phyloP scores from a whole-genome alignment of 257 asterid species.

The Lithospermum erythrorhizon region DNA sequence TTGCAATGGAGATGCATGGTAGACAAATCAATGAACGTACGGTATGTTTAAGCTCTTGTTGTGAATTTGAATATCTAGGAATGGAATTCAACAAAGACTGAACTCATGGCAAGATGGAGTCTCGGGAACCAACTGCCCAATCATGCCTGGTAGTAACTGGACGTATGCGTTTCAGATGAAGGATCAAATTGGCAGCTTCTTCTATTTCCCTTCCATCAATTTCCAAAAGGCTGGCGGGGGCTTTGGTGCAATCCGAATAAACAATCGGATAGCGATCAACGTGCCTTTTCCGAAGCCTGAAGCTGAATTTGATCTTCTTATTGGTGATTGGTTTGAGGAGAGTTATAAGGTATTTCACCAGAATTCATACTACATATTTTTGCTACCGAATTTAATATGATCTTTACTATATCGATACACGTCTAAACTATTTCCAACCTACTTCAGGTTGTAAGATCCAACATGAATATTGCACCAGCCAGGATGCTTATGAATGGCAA shows the following conservation, averaged over 20 bases:
- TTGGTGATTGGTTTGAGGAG: conserved; percentile 54
- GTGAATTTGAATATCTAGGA: conserved; percentile 22
- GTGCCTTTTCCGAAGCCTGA: conserved; percentile 52
- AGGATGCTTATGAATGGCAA: conserved; percentile 68
- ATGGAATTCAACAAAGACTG: conserved; percentile 59
- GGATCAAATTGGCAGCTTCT: conserved; percentile 56
- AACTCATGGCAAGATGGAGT: conserved; percentile 82
- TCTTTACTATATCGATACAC: too few species aligned
- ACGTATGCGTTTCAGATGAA: conserved; percentile 42
- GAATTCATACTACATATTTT: background rate
- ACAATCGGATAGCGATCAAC: conserved; percentile 35
- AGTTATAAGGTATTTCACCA: conserved; percentile 32
- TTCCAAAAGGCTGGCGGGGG: conserved; percentile 62
- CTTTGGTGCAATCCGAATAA: conserved; percentile 49
- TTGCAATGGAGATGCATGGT: too few species aligned
- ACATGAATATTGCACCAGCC: conserved; percentile 6
- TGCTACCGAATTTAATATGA: background rate
- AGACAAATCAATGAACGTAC: too few species aligned
- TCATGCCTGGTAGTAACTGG: conserved; percentile 49
- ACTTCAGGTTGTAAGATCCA: conserved; percentile 28
- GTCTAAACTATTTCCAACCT: background rate
- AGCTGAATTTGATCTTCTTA: conserved; percentile 55
- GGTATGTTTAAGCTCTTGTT: too few species aligned
- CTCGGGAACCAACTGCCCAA: conserved; percentile 59
- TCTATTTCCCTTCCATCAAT: conserved; percentile 46